Base-by-base conservation (phyloP, 2,329 filamentous ascomycete species). In the Diplodia intermedia region DNA sequence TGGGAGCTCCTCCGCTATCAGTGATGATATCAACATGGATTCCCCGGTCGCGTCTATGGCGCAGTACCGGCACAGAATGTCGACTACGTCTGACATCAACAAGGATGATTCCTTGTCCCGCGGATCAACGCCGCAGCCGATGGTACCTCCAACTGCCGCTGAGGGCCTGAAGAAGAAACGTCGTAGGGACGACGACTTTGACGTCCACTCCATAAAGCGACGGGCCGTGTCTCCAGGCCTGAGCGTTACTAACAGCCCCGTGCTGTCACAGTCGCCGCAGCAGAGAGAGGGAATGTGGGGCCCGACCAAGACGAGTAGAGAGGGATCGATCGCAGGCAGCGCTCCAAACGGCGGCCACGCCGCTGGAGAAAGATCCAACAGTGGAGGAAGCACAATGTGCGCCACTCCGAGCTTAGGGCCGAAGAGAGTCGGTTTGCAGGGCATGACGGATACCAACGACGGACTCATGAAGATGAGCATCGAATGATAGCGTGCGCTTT, bases 391-490 rank as follows among this genome's bases (percentile, higher is more conserved):
- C 68, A 83, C 86, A 12, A 78, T 82, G 69, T 75, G 71, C 68
- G 75, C 79, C 73, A 79, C 78, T 4, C 79, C 79, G 2, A 76
- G 74, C 0, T 47, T 72, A 82, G 84, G 72, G 73, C 82, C 62
- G 82, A 85, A 72, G 86, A 75, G 77, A 65, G 72, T 79, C 85
- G 77, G 72, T 70, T 79, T 96, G 72, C 94, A 97, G 79, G 93
- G 94, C 1, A 97, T 98, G 94, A 91, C 88, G 20, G 94, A 97
- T 79, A 94, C 94, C n/a, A 93, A 93, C 76, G 94, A 97, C 78
- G 92, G 93, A 1, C 85, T 97, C 71, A 97, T 97, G 90, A 93
- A 94, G 74, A 95, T 98, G 91, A 97, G 92, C 79, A 97, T 97
- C 75, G 94, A 97, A 78, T 97, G 82, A 80, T n/a, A n/a, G n/a